Evolutionary conservation across 139 green algal genomes (phyloP), one percentile per base, ranked within the genome.

Genomic region (Edaphochlamys debaryana): DNA sequence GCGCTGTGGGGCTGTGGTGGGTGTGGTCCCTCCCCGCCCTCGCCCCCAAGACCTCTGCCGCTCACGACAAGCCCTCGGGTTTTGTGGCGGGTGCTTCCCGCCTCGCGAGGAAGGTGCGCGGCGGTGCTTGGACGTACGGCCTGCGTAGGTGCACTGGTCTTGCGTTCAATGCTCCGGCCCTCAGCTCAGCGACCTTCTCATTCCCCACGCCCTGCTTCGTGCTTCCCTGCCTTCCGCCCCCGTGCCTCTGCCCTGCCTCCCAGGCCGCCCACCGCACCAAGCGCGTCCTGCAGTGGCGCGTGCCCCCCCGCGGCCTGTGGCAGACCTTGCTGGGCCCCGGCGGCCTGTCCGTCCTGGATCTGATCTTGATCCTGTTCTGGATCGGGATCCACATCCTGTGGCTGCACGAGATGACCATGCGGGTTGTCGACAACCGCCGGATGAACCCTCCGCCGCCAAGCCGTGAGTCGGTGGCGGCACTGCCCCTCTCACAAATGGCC

Each of bases 391-490:
- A 82, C 75, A 25, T 63, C 41, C 45, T 82, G 75, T 82, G 75
- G 75, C 45, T 82, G 60, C n/a, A 45, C n/a, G 75, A 82, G 62
- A 82, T 72, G 60, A 82, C 41, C 15, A 72, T 71, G 60, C 75
- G 75, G 1, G 27, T 36, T 6, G 23, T 82, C 2, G 75, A 82
- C 60, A 72, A 48, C 75, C 36, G 75, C 23, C 29, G 75, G n/a
- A 27, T 32, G 6, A 29, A 38, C n/a, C 75, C 58, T 19, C 75
- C 75, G 22, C 75, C 75, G 7, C 40, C 62, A 4, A 69, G 60
- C 60, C 17, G 74, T 80, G 25, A 34, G 58, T 29, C 54, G 17
- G 5, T 4, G 4, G 19, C 30, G 54, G 17, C 19, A n/a, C n/a
- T n/a, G 20, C 30, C 19, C 54, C 4, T 20, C 11, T 23, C 11